Evolutionary conservation across 1,284 basidiomycete genomes (phyloP), one percentile per base, ranked within the genome.

Genomic region (Cryptococcus sp.): DNA sequence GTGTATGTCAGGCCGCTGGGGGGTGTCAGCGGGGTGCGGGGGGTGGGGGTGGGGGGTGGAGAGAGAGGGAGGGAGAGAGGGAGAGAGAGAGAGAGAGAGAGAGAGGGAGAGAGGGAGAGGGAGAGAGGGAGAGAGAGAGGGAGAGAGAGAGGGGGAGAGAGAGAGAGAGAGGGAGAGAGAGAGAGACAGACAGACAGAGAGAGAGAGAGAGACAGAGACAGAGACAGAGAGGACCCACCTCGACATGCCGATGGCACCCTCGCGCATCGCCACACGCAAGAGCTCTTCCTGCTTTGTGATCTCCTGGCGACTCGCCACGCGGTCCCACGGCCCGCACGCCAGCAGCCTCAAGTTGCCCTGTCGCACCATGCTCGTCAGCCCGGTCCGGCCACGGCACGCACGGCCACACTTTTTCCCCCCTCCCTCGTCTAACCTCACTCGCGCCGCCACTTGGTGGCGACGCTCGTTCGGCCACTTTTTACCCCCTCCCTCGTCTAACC

Each of bases 211-310:
- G 15, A 35, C 37, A 9, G 33, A 3, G 18, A 8, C 13, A 7
- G 35, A 16, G 8, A 57, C 60, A 47, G 43, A 69, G 16, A 20
- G 16, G 8, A 57, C 61, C 47, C 47, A 69, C 69, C 67, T 67
- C 2, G 70, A 72, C 73, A 77, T 76, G 39, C 75, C 75, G 2
- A 77, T 64, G 0, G 75, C 75, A 15, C 75, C 75, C 53, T 77
- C 60, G 3, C 54, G 44, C 67, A 77, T 70, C 1, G 61, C 64
- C 35, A 55, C 15, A 23, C 62, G 62, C 3, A 77, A 62, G 8
- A 76, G 59, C 2, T 48, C 37, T 3, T 60, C 55, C 57, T 75
- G 73, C 23, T 65, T 58, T 16, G 51, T 39, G 8, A 76, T 61
- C 62, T 76, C 61, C 0, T 50, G 53, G 0, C 58, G 35, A 0